Percentiles rank a stretch among this genome's conserved stretches.
These are phyloP conservation scores for Lenwebbia sp. DNA, from an alignment of 345 rosid species.

Conservation along the genomic window DNA sequence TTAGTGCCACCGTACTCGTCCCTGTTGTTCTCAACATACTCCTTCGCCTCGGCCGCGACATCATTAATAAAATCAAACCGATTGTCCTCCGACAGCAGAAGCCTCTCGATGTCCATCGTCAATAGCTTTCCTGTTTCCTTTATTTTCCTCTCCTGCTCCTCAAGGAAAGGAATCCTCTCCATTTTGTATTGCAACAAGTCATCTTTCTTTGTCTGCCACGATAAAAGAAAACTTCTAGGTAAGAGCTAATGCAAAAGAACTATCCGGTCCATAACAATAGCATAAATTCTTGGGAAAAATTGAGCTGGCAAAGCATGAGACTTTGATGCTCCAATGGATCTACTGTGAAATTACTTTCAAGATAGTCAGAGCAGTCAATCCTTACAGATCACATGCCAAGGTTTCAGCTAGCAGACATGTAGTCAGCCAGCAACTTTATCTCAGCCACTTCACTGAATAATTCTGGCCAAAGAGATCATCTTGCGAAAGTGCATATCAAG, in stretches of 20 bases:
- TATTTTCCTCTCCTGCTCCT: constrained; percentile 77
- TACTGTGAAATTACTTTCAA: background rate
- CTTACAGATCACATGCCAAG: background rate
- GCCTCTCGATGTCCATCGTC: constrained; percentile 62
- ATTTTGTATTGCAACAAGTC: constrained; percentile 46
- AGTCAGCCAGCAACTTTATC: background rate
- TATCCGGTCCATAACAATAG: background rate
- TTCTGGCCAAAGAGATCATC: background rate
- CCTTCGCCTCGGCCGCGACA: constrained; percentile 80
- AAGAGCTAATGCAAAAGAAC: background rate
- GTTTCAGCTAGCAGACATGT: background rate
- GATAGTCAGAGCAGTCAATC: background rate
- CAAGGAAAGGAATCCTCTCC: constrained; percentile 73
- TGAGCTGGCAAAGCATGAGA: background rate
- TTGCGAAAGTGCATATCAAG: background rate
- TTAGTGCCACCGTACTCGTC: constrained; percentile 72
- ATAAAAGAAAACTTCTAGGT: background rate
- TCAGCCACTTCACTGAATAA: background rate
- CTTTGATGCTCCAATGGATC: background rate
- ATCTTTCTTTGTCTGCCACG: constrained; percentile 46
- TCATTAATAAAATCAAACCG: constrained; percentile 67
- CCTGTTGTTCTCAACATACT: constrained; percentile 57
- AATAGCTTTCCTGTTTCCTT: constrained; percentile 49
- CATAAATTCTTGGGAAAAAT: background rate
- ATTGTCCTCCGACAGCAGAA: constrained; percentile 67